Base-by-base conservation (phyloP, 2,329 filamentous ascomycete species). In the Hypoxylon sp. region DNA sequence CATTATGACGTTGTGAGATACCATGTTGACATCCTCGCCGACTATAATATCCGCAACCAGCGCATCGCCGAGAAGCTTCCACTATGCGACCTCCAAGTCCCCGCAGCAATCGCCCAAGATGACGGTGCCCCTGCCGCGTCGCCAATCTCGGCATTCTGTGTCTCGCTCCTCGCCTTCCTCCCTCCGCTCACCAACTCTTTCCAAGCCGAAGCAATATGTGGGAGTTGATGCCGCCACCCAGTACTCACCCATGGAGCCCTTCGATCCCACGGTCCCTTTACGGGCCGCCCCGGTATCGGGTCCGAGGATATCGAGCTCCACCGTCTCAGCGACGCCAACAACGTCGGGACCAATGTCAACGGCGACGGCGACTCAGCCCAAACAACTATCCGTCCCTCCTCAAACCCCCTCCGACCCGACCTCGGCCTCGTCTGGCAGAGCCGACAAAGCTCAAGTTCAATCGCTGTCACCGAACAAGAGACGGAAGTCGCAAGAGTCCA, bases 1-100 rank as follows among this genome's bases (percentile, higher is more conserved):
- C 67, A 71, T 69, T 72, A 81, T 74, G 72, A 82, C 80, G 79
- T 75, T 74, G 73, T 74, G 74, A 74, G 74, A 77, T 29, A 83
- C 74, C 78, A 85, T 85, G 83, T 80, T 85, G 80, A 83, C 81
- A 73, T 82, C 81, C 70, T 84, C 82, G 69, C 81, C 82, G 60
- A 75, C 80, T 65, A 75, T 80, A 69, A 75, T 80, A 69, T 71
- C 79, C 71, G 77, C 81, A 66, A 76, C 79, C 75, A 83, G 79
- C 78, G 77, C 79, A 70, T 84, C 82, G 47, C 81, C 82, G 60
- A 74, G 69, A 67, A 74, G 75, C 67, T 77, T 79, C 70, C 78
- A 80, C 69, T 81, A 81, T 79, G 78, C 77, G 67, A 72, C 75
- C 66, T 72, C 70, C 62, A 75, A 74, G 64, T 77, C 77, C 61